Evolutionary conservation across 352 stramenopile species (phyloP).

Genomic region (Pythium brassicae): DNA sequence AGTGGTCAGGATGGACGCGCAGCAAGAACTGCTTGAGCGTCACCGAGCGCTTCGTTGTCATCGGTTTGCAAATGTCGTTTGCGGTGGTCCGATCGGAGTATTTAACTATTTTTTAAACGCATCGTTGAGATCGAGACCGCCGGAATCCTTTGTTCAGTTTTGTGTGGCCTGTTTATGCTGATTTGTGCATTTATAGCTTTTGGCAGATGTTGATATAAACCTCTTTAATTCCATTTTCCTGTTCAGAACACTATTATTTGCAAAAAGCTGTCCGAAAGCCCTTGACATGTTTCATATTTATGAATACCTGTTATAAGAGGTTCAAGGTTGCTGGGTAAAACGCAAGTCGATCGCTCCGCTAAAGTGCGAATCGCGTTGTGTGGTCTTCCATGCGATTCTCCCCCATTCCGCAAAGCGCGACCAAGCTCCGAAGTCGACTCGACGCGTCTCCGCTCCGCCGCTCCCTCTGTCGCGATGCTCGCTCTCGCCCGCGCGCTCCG

Average conservation of each 20-base stretch:
- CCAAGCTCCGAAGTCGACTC: conserved; percentile 4
- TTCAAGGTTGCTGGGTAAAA: too few relatives aligned
- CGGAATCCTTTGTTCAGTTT: not conserved
- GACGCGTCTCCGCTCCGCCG: not conserved
- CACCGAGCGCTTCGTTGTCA: conserved; percentile 41
- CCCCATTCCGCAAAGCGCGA: conserved; percentile 6
- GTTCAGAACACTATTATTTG: too few relatives aligned
- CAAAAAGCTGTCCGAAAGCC: too few relatives aligned
- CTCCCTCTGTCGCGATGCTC: conserved; percentile 3
- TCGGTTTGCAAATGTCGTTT: not conserved
- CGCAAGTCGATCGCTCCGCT: not conserved
- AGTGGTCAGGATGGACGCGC: conserved; percentile 66
- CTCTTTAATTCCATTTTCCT: too few relatives aligned
- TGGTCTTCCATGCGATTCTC: not conserved
- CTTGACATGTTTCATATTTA: too few relatives aligned
- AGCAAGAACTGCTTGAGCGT: conserved; percentile 73
- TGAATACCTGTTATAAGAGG: too few relatives aligned
- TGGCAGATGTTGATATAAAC: too few relatives aligned
- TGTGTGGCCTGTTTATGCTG: too few relatives aligned
- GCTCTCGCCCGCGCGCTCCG: conserved; percentile 13
- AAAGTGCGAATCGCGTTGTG: not conserved
- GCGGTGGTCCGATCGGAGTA: too few relatives aligned
- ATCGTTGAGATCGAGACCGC: not conserved
- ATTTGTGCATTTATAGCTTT: too few relatives aligned
- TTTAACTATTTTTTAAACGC: too few relatives aligned